phyloP scores from a whole-genome alignment of 768 basidiomycete species.

The Tubosaeta brunneosetosa region DNA sequence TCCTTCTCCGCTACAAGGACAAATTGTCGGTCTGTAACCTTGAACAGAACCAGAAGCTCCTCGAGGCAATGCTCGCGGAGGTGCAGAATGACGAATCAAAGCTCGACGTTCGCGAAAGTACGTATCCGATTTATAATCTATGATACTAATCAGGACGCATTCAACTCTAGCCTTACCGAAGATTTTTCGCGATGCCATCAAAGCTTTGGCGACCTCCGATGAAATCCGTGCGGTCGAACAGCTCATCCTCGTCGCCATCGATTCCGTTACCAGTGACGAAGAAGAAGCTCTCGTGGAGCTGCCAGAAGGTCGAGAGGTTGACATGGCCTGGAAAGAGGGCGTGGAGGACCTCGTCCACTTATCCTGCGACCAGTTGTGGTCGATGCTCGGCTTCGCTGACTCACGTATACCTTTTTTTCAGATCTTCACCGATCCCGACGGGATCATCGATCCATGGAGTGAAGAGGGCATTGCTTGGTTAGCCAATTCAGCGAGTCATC shows the following conservation, averaged over 20 bases:
- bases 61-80: too few relatives aligned
- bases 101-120: not conserved
- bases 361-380: too few relatives aligned
- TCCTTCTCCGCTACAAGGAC: too few relatives aligned
- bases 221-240: not conserved
- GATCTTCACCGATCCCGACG: too few relatives aligned
- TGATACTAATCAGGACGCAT: not conserved
- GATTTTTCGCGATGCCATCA: not conserved
- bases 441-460: too few relatives aligned
- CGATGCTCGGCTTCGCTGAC: too few relatives aligned
- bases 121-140: not conserved
- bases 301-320: not conserved
- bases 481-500: not conserved
- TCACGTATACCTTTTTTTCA: too few relatives aligned
- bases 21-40: too few relatives aligned
- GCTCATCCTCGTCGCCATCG: not conserved
- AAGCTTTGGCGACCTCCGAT: not conserved
- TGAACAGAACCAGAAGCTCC: too few relatives aligned
- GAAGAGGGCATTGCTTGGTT: slow-evolving; percentile 12
- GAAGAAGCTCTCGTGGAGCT: not conserved
- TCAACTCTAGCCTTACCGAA: not conserved
- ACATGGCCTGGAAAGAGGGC: not conserved
- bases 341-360: too few relatives aligned
- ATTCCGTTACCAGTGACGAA: not conserved
- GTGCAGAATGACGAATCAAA: too few relatives aligned